These are phyloP conservation scores for Dipodascus geniculatus DNA, from an alignment of 805 yeast species.

Conservation along the genomic window DNA sequence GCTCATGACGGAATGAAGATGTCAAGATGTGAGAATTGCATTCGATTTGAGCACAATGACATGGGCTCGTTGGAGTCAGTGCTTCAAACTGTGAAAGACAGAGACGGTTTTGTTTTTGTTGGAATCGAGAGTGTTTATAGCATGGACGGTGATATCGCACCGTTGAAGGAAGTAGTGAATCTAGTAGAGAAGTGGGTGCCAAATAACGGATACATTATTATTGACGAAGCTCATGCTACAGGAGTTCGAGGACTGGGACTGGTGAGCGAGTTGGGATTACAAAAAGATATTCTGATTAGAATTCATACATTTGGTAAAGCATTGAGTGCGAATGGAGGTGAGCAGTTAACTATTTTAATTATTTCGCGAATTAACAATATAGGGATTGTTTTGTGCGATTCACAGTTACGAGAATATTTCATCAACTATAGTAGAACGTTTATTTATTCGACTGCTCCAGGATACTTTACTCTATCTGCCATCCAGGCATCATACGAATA, in stretches of 20 bases:
- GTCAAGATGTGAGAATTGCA: slow-evolving; percentile 9
- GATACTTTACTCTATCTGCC: slow-evolving; percentile 10
- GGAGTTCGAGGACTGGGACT: slow-evolving; percentile 76
- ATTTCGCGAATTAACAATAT: no score
- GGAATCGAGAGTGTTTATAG: slow-evolving; percentile 10
- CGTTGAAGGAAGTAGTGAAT: slow-evolving; percentile 8
- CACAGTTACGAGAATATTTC: slow-evolving; percentile 8
- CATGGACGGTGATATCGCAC: slow-evolving; percentile 19
- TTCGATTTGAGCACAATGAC: slow-evolving; percentile 12
- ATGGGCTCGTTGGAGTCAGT: slow-evolving; percentile 4
- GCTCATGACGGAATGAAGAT: slow-evolving; percentile 18
- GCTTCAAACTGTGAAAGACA: background rate
- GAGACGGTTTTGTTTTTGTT: background rate
- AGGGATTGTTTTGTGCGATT: slow-evolving; percentile 14
- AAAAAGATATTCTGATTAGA: slow-evolving; percentile 11
- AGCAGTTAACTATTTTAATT: background rate
- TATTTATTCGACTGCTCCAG: slow-evolving; percentile 16
- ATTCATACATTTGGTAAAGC: slow-evolving; percentile 20
- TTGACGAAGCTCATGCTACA: slow-evolving; percentile 87
- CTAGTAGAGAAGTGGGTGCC: slow-evolving; percentile 5
- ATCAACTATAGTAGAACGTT: slow-evolving; percentile 18
- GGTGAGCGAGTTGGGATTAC: slow-evolving; percentile 11
- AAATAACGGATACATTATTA: slow-evolving; percentile 55
- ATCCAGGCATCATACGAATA: slow-evolving; percentile 13
- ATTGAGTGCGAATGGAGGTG: slow-evolving; percentile 15